Evolutionary conservation across 1,284 basidiomycete genomes (phyloP).

Genomic region (Taiwanofungus camphoratus): DNA sequence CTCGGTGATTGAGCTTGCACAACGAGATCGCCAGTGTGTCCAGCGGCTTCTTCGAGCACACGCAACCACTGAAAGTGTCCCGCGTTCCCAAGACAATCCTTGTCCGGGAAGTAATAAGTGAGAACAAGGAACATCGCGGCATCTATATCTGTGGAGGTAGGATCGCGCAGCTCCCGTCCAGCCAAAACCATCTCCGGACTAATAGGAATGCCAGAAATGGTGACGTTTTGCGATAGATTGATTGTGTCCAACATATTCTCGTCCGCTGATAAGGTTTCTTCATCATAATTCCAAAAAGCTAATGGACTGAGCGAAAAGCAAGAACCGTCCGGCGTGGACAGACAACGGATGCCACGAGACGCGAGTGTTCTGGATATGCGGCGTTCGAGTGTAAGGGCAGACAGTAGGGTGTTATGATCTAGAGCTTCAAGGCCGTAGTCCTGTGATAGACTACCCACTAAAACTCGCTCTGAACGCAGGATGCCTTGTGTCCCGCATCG

Average conservation of each 20-base stretch:
- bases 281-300: slow-evolving; percentile 67
- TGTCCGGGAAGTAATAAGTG: slow-evolving; percentile 74
- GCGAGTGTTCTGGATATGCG: slow-evolving; percentile 45
- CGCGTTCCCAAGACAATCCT: slow-evolving; percentile 55
- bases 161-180: slow-evolving; percentile 54
- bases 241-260: slow-evolving; percentile 53
- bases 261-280: slow-evolving; percentile 46
- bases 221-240: slow-evolving; percentile 43
- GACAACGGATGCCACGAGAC: slow-evolving; percentile 40
- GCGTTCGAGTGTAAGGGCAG: slow-evolving; percentile 58
- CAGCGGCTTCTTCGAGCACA: slow-evolving; percentile 44
- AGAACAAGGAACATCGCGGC: slow-evolving; percentile 67
- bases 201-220: slow-evolving; percentile 54
- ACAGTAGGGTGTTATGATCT: slow-evolving; percentile 53
- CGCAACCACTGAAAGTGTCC: slow-evolving; percentile 63
- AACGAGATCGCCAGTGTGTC: slow-evolving; percentile 37
- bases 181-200: slow-evolving; percentile 72
- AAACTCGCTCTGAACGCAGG: slow-evolving; percentile 73
- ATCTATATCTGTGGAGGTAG: slow-evolving; percentile 44
- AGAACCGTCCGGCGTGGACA: slow-evolving; percentile 40
- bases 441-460: slow-evolving; percentile 53
- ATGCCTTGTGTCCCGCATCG: slow-evolving; percentile 68
- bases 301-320: slow-evolving; percentile 72
- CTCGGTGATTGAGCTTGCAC: slow-evolving; percentile 52
- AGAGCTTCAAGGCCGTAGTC: slow-evolving; percentile 50